phyloP scores from a whole-genome alignment of 352 stramenopile species.

The Pythium guiyangense region DNA sequence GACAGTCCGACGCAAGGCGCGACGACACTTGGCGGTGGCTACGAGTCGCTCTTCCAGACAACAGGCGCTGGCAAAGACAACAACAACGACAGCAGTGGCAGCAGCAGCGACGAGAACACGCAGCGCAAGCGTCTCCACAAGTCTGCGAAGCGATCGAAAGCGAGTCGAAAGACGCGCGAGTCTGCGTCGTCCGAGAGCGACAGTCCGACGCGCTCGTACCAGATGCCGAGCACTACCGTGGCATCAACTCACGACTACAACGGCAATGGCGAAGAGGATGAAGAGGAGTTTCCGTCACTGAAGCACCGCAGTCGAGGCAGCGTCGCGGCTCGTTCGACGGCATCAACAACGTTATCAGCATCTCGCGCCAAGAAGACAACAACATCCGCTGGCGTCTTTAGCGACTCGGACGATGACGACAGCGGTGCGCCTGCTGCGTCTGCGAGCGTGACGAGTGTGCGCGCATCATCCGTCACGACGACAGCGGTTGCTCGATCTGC shows the following conservation, averaged over 20 bases:
- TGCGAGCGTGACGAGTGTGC: not conserved
- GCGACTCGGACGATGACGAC: slow-evolving; percentile 10
- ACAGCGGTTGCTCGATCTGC: slow-evolving; percentile 2
- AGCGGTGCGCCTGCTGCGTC: not conserved
- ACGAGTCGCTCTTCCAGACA: slow-evolving; percentile 52
- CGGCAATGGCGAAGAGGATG: slow-evolving; percentile 7
- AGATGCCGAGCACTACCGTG: not conserved
- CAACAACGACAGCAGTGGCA: slow-evolving; percentile 12
- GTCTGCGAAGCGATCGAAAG: not conserved
- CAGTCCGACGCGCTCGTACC: not conserved
- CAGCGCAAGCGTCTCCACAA: not conserved
- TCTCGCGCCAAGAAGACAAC: not conserved
- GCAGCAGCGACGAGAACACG: not conserved
- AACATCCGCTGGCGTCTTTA: not conserved
- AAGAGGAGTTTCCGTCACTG: slow-evolving; percentile 18
- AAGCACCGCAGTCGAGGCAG: slow-evolving; percentile 11
- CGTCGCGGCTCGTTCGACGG: not conserved
- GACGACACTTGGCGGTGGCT: slow-evolving; percentile 25
- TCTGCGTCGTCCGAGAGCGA: not conserved
- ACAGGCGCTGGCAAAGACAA: slow-evolving; percentile 12
- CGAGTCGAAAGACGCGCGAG: not conserved
- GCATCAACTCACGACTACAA: not conserved
- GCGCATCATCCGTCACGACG: not conserved
- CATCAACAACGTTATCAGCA: not conserved
- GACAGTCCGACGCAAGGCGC: slow-evolving; percentile 26